Base-by-base conservation (phyloP, 2,329 filamentous ascomycete species). In the Colletotrichum lupini region DNA sequence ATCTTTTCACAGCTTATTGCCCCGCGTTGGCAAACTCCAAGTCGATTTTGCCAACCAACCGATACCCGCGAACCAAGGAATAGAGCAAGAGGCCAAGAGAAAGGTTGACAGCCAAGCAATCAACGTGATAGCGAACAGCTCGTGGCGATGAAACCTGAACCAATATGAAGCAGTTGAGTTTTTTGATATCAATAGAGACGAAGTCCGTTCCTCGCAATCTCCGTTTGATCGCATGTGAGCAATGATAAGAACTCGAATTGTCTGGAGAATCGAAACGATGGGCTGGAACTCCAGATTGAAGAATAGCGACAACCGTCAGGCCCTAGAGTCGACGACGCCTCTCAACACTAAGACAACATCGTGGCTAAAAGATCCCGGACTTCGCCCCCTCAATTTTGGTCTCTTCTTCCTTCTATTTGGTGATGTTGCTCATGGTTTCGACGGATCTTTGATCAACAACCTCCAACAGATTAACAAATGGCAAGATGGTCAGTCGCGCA, bases 371-470 rank as follows among this genome's bases (percentile, higher is more conserved):
- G 70, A 73, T 1, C 53, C 32, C 0, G 70, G 70, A 3, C 70
- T 73, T 7, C 35, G 70, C 6, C 70, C 70, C 1, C 67, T 73
- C 22, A 73, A 73, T 49, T 70, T 73, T 8, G 67, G 70, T 1
- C 78, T 83, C 1, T 83, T 82, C 61, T 74, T 81, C 49, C 76
- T 79, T 5, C 78, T 83, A 12, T 80, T 81, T 28, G 79, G 80
- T 7, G 81, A 82, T 35, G 80, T 80, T 35, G 87, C 87, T 4
- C 86, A 84, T 69, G 85, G 86, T 1, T 88, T 87, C 42, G 85
- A 87, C 74, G 85, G 85, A 2, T 84, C 82, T 16, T 85, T 88
- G 80, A 86, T 88, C 81, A 87, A 88, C 71, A 84, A 83, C 11
- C 75, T 88, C 1, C 86, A 88, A 72, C 80, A 83, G 0, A 78